A percentile compares a stretch with the other conserved stretches of the same genome.
Conservation (phyloP, 345 rosid species). For the Mangifera indica region DNA sequence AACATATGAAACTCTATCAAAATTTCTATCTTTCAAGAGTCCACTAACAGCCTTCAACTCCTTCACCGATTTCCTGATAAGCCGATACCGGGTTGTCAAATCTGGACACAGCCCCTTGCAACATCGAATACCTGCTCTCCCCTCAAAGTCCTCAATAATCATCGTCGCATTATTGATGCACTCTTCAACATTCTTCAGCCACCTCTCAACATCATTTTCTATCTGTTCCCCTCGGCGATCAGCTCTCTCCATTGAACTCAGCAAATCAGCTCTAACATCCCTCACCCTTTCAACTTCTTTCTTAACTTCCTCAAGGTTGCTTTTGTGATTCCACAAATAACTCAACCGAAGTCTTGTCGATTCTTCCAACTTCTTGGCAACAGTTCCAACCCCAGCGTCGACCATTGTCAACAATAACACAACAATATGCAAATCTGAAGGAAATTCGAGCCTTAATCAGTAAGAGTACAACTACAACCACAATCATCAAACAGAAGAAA, state of each 20-base stretch:
- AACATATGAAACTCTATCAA: not conserved
- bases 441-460: too few relatives aligned
- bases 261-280: not conserved
- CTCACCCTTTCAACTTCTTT: conserved; percentile 4
- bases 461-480: too few relatives aligned
- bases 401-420: too few relatives aligned
- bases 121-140: not conserved
- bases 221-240: conserved; percentile 12
- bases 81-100: conserved; percentile 12
- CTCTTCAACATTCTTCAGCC: conserved; percentile 12
- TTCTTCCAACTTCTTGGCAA: not conserved
- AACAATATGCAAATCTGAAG: too few relatives aligned
- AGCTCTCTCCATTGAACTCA: not conserved
- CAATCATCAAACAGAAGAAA: too few relatives aligned
- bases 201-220: not conserved
- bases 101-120: not conserved
- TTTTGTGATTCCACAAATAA: conserved; percentile 9
- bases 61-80: conserved; percentile 7
- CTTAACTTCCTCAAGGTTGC: conserved; percentile 18
- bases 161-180: not conserved
- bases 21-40: conserved; percentile 7
- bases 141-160: not conserved
- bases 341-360: not conserved
- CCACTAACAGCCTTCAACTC: not conserved
- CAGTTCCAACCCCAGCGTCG: too few relatives aligned